Conservation (phyloP, 805 yeast species). For the Scheffersomyces ergatensis region DNA sequence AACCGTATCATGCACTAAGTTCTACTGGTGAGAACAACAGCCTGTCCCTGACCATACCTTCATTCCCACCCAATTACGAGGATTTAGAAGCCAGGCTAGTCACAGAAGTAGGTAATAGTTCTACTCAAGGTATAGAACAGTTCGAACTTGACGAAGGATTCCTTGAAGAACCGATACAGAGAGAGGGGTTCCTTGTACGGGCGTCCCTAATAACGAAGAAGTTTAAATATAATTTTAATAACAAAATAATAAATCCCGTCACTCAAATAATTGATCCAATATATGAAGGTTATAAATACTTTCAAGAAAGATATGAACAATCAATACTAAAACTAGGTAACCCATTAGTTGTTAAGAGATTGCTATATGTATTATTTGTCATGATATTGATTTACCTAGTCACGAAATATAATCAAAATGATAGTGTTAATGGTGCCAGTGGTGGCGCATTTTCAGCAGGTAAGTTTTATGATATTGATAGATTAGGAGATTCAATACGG, state of each 20-base stretch:
- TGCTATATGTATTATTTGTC: conserved; percentile 67
- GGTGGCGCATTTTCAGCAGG: conserved; percentile 48
- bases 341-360: conserved; percentile 77
- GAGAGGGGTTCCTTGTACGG: conserved; percentile 25
- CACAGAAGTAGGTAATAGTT: neutral
- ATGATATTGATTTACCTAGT: conserved; percentile 57
- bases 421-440: conserved; percentile 35
- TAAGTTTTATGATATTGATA: conserved; percentile 59
- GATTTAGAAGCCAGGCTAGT: conserved; percentile 6
- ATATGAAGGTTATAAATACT: conserved; percentile 43
- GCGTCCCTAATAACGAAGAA: conserved; percentile 36
- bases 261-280: conserved; percentile 49
- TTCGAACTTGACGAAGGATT: conserved; percentile 37
- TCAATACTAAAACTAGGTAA: conserved; percentile 70
- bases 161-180: conserved; percentile 1
- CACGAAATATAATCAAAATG: conserved; percentile 52
- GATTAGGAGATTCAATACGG: conserved; percentile 48
- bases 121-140: conserved; percentile 20
- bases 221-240: conserved; percentile 35
- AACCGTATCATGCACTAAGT: neutral
- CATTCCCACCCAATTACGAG: conserved; percentile 13
- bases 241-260: conserved; percentile 40
- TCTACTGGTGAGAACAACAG: neutral
- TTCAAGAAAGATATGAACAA: conserved; percentile 50
- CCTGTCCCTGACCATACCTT: too few species aligned